Conservation (phyloP, 331 rosid genomes). For the Saraca asoca region DNA sequence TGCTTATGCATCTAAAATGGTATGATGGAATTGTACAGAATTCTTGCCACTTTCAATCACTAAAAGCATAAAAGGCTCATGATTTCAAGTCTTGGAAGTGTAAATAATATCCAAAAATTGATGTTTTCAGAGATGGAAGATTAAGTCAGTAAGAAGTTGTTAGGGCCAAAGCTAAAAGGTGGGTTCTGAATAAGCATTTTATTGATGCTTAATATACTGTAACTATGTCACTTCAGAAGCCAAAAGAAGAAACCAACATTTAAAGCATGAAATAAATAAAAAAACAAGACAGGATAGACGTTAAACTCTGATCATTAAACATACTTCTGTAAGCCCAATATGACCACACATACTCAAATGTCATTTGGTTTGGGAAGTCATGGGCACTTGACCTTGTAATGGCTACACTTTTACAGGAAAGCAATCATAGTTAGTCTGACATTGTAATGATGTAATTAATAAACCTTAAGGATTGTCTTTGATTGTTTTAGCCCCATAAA, state of each 20-base stretch:
- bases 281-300: too few relatives aligned
- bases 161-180: background rate
- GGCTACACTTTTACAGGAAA: background rate
- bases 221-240: too few relatives aligned
- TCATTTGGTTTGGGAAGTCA: too few relatives aligned
- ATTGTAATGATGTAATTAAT: too few relatives aligned
- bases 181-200: too few relatives aligned
- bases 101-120: conserved; percentile 8
- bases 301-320: background rate
- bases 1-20: conserved; percentile 15
- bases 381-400: too few relatives aligned
- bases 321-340: background rate
- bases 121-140: conserved; percentile 10
- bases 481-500: too few relatives aligned
- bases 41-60: background rate
- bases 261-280: background rate
- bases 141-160: background rate
- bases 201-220: too few relatives aligned
- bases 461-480: too few relatives aligned
- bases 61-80: background rate
- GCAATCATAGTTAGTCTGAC: too few relatives aligned
- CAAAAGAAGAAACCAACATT: too few relatives aligned
- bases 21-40: conserved; percentile 21
- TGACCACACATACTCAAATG: background rate
- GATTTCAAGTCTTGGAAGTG: background rate